Evolutionary conservation across 345 rosid species (phyloP).

Genomic region (Pistacia vera): DNA sequence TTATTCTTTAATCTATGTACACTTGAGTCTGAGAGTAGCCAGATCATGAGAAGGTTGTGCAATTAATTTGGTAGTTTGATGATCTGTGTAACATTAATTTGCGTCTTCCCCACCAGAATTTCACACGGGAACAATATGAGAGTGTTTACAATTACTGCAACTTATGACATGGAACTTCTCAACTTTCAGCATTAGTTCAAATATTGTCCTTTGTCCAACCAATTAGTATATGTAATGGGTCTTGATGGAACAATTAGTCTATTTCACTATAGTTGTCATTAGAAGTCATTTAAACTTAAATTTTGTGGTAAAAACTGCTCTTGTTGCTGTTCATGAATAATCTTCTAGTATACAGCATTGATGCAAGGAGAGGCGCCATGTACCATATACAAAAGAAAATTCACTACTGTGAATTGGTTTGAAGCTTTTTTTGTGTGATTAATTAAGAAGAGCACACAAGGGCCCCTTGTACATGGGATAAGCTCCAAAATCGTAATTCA

Average conservation of each 20-base stretch:
- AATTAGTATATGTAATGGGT: background rate
- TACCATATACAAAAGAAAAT: background rate
- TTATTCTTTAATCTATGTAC: background rate
- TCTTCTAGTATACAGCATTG: background rate
- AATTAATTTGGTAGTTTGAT: constrained; percentile 1
- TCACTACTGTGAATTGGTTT: background rate
- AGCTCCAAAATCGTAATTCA: background rate
- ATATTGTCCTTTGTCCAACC: background rate
- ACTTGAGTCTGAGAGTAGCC: background rate
- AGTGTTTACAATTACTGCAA: background rate
- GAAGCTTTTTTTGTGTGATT: background rate
- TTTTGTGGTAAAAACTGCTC: background rate
- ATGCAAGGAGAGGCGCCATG: constrained; percentile 1
- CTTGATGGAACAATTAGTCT: background rate
- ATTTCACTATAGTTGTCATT: background rate
- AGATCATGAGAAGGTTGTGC: background rate
- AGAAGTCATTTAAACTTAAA: constrained; percentile 7
- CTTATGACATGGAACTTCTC: constrained; percentile 4
- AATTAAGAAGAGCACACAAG: background rate
- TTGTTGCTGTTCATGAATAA: background rate
- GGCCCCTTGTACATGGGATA: background rate
- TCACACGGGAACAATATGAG: background rate
- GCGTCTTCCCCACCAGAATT: background rate
- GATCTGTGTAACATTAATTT: background rate
- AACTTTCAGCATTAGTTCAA: background rate